Base-by-base conservation (phyloP, 257 asterid genomes). In the Thymus mandschuricus region DNA sequence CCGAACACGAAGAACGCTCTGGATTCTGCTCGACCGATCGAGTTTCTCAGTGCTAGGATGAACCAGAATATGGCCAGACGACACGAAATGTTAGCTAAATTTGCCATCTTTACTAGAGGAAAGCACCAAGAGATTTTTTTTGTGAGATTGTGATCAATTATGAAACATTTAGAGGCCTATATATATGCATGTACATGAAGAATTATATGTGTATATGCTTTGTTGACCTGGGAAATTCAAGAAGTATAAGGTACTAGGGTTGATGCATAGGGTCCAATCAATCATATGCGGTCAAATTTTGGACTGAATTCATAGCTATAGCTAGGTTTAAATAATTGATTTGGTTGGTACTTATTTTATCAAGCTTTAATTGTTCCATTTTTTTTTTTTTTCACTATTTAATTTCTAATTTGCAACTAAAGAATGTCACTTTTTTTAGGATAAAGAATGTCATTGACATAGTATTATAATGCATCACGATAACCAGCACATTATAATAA, bases 1-100 rank as follows among this genome's bases (percentile, higher is more conserved):
- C 86, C 86, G 6, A 82, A 82, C 69, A 82, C 86, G 5, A 82
- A 82, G 27, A 82, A 82, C 0, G 86, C 86, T 46, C 31, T 76
- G 0, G 64, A 75, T 68, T 76, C 72, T 0, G 65, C 72, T 9
- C 1, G 48, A 57, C 21, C 21, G 3, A 21, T 13, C 10, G 33
- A 13, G 29, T 29, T 15, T 11, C 61, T 68, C 4, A 72, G 4
- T 15, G 50, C 29, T 35, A 74, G 74, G 3, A 74, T 5, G 12
- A 73, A 49, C 27, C 56, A 68, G 10, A 74, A 43, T 5, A 65
- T 48, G 13, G 62, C 10, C 1, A 66, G 34, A 21, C 35, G 6
- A 48, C 35, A 41, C 6, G 51, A 13, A 3, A 49, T 40, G 21
- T 34, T 15, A 52, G n/a, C 41, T 27, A 21, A 29, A 1, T 59